These are phyloP conservation scores for Acanthamoeba triangularis DNA, from an alignment of 208 protist genomes.

Conservation along the genomic window DNA sequence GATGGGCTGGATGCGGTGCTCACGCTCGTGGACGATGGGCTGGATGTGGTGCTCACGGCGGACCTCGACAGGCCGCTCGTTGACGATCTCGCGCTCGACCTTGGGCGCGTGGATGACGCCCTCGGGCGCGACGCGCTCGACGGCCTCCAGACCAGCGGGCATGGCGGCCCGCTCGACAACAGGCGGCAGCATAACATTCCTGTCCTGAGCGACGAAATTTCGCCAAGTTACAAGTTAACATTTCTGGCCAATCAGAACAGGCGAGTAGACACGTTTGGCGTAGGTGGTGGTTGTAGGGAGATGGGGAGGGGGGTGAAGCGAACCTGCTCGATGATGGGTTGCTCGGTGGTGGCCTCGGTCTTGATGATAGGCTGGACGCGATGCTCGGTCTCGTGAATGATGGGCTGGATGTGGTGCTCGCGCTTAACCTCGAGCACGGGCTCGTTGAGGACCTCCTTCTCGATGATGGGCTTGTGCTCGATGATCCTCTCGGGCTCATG, in stretches of 20 bases:
- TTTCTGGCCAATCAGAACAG: too few relatives aligned
- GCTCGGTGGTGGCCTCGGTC: constrained; percentile 28
- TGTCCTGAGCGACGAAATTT: not conserved
- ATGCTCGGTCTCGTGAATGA: constrained; percentile 35
- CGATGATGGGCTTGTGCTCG: not conserved
- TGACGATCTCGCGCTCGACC: not conserved
- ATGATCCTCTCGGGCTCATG: not conserved
- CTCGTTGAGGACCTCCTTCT: constrained; percentile 45
- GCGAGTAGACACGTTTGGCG: too few relatives aligned
- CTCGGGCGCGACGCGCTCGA: not conserved
- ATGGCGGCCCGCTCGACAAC: not conserved
- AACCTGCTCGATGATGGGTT: constrained; percentile 1
- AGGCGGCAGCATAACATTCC: not conserved
- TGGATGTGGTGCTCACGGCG: not conserved
- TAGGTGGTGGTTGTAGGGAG: too few relatives aligned
- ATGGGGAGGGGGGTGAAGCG: too few relatives aligned
- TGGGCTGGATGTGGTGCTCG: constrained; percentile 24
- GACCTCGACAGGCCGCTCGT: constrained; percentile 23
- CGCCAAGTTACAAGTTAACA: too few relatives aligned
- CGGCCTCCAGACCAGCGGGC: constrained; percentile 5
- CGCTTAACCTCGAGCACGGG: not conserved
- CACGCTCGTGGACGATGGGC: constrained; percentile 39
- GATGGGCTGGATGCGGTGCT: constrained; percentile 58
- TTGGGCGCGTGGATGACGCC: constrained; percentile 5
- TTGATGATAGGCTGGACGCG: constrained; percentile 54